Conservation (phyloP, 1,139 yeast species). For the Geotrichum reessii region DNA sequence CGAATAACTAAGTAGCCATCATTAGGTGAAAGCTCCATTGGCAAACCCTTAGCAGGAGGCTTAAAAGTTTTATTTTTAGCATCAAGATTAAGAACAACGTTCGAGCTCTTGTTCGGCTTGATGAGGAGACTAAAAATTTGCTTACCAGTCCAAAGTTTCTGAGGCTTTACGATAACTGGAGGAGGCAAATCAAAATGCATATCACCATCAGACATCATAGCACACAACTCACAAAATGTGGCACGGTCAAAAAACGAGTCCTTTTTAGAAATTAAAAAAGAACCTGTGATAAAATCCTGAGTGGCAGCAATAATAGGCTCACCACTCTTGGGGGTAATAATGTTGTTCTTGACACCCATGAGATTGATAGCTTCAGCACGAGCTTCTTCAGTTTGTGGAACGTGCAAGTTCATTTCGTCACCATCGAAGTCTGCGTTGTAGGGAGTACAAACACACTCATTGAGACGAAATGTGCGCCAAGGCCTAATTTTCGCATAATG, state of each 20-base stretch:
- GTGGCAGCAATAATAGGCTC: constrained; percentile 99
- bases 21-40: constrained; percentile 94
- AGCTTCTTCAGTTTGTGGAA: constrained; percentile 98
- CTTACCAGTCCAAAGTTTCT: constrained; percentile 92
- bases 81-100: constrained; percentile 83
- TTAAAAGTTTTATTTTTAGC: constrained; percentile 87
- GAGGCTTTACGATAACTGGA: constrained; percentile 88
- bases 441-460: constrained; percentile 99
- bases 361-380: constrained; percentile 94
- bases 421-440: constrained; percentile 99
- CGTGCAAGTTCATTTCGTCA: constrained; percentile 98
- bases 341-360: constrained; percentile 96
- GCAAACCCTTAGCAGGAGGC: constrained; percentile 63
- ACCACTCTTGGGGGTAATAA: constrained; percentile 94
- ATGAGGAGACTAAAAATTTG: constrained; percentile 87
- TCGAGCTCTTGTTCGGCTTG: constrained; percentile 68
- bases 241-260: constrained; percentile 91
- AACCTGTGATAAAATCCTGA: constrained; percentile 97
- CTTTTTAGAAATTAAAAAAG: constrained; percentile 84
- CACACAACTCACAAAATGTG: constrained; percentile 68
- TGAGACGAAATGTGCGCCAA: constrained; percentile 95
- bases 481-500: constrained; percentile 96
- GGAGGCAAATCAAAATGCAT: constrained; percentile 90
- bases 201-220: constrained; percentile 95
- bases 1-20: constrained; percentile 91